Evolutionary conservation across 495 filamentous ascomycete species (phyloP), one percentile per base, ranked within the genome.

Genomic region (Delitschia confertaspora): DNA sequence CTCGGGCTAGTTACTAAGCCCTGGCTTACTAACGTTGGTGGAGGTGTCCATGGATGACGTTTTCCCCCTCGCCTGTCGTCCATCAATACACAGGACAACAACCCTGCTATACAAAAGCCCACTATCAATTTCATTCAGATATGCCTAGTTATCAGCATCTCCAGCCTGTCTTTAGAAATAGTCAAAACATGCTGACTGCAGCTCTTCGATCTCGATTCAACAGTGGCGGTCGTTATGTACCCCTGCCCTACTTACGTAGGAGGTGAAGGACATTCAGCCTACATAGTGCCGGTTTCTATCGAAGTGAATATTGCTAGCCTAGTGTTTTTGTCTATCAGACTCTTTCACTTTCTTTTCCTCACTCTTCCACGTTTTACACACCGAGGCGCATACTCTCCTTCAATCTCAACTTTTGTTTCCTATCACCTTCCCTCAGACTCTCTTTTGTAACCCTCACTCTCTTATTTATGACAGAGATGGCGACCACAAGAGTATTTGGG

Each of bases 241-340:
- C 41, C 41, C 20, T 24, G 41, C 22, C 39, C 17, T 30, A 19
- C 23, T 42, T 42, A 32, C 39, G 26, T 33, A 32, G 29, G 11
- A n/a, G 13, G 2, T 26, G 29, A 29, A 16, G n/a, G 14, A 26
- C 30, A 34, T 17, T 33, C 27, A 21, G 10, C 33, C 27, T 17
- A 32, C 33, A 7, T 23, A 29, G 6, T 33, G 2, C 8, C 16
- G n/a, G 14, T 14, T 3, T 20, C 27, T 19, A 8, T 29, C n/a
- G 26, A 29, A 7, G 26, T 7, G 26, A 7, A n/a, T n/a, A n/a
- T n/a, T n/a, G n/a, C n/a, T n/a, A n/a, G n/a, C n/a, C n/a, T n/a
- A n/a, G n/a, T n/a, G n/a, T n/a, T n/a, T n/a, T n/a, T 37, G 13
- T 16, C 17, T 20, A 22, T 10, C 16, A 7, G 8, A 25, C 9